Conservation (phyloP, 2,329 filamentous ascomycete species). For the Claviceps digitariae region DNA sequence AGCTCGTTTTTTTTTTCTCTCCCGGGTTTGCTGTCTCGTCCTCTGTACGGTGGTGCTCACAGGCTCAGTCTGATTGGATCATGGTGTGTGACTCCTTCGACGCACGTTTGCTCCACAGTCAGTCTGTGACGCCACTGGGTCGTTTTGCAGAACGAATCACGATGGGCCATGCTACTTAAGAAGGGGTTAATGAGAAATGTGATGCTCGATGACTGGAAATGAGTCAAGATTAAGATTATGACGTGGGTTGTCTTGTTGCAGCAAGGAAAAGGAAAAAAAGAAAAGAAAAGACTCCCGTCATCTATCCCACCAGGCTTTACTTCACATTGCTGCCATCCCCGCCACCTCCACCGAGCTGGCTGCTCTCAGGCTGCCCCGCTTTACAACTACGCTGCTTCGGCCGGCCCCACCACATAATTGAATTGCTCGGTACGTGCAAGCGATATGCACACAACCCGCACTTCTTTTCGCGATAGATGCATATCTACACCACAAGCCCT, state of each 20-base stretch:
- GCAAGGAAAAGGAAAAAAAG: not conserved
- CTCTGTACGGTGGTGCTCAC: not conserved
- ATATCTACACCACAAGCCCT: slow-evolving; percentile 25
- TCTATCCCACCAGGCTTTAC: not conserved
- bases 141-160: not conserved
- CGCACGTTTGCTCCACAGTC: slow-evolving; percentile 4
- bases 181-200: not conserved
- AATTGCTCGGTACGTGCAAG: slow-evolving; percentile 14
- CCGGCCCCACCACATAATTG: slow-evolving; percentile 8
- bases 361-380: slow-evolving; percentile 13
- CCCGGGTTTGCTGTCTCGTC: not conserved
- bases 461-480: slow-evolving; percentile 10
- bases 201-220: slow-evolving; percentile 3
- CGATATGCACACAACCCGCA: slow-evolving; percentile 14
- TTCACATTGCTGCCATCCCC: too few species aligned
- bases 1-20: not conserved
- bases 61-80: slow-evolving; percentile 4
- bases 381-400: slow-evolving; percentile 7
- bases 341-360: not conserved
- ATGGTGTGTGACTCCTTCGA: slow-evolving; percentile 5
- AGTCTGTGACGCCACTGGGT: slow-evolving; percentile 2
- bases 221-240: not conserved
- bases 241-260: not conserved
- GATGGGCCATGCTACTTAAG: not conserved
- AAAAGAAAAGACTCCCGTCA: not conserved